Evolutionary conservation across 352 stramenopile genomes (phyloP).

Genomic region (Lagenidium sp.): DNA sequence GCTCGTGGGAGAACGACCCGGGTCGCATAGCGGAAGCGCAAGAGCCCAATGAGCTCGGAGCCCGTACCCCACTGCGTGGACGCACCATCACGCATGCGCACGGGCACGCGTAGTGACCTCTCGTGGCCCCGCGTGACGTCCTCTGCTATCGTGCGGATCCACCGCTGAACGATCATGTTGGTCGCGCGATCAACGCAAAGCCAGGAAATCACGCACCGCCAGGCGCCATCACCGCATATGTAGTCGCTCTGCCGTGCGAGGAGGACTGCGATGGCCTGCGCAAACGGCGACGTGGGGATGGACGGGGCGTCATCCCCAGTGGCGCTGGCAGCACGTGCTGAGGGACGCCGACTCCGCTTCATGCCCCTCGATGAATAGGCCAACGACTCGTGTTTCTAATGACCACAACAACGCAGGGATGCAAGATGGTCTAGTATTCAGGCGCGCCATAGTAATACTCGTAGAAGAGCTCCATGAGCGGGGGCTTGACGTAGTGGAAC

Average conservation of each 20-base stretch:
- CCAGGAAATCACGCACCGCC: no score
- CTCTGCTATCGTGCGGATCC: neutral
- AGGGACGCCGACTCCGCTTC: no score
- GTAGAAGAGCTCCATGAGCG: constrained; percentile 80
- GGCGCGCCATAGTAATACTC: constrained; percentile 61
- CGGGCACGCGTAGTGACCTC: no score
- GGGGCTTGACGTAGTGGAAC: constrained; percentile 84
- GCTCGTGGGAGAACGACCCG: constrained; percentile 16
- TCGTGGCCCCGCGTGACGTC: constrained; percentile 14
- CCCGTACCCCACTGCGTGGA: no score
- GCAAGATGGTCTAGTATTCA: constrained; percentile 13
- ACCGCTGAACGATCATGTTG: constrained; percentile 2
- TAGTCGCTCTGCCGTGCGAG: constrained; percentile 6
- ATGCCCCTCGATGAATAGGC: no score
- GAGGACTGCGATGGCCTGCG: constrained; percentile 3
- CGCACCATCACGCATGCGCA: no score
- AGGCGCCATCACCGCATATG: no score
- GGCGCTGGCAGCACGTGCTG: neutral
- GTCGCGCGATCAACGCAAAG: no score
- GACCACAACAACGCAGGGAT: no score
- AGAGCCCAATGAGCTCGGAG: no score
- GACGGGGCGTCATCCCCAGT: neutral
- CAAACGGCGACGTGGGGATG: neutral
- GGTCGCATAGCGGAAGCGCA: constrained; percentile 24
- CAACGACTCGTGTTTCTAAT: no score